phyloP scores from a whole-genome alignment of 768 basidiomycete species.

The Phaeotremella skinneri region DNA sequence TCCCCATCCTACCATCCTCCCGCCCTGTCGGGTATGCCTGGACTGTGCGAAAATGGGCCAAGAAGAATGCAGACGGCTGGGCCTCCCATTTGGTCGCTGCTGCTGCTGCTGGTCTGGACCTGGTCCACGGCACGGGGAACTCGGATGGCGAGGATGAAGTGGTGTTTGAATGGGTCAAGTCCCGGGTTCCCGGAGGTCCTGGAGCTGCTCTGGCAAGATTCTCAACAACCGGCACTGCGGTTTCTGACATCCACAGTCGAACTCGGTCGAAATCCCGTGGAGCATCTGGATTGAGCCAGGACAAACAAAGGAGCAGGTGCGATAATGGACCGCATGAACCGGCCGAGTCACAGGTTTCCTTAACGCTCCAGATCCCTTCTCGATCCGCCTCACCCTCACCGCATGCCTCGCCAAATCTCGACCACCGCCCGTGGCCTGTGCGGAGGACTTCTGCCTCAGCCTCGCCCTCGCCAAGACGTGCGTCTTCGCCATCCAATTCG shows the following conservation, averaged over 20 bases:
- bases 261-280: conserved; percentile 3
- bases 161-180: conserved; percentile 49
- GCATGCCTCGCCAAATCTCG: conserved; percentile 20
- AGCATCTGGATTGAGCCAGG: conserved; percentile 6
- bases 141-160: conserved; percentile 42
- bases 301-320: background rate
- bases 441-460: conserved; percentile 24
- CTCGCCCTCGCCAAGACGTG: conserved; percentile 19
- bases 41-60: conserved; percentile 47
- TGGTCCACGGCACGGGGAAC: conserved; percentile 18
- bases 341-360: conserved; percentile 6
- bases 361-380: conserved; percentile 15
- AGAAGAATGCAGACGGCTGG: conserved; percentile 44
- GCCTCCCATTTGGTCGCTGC: conserved; percentile 34
- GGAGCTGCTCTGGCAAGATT: background rate
- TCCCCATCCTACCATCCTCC: conserved; percentile 24
- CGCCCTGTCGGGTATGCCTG: conserved; percentile 48
- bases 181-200: background rate
- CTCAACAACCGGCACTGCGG: background rate
- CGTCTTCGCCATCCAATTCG: conserved; percentile 1
- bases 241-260: background rate
- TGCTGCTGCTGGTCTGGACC: conserved; percentile 33
- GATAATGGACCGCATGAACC: background rate
- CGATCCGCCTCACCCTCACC: conserved; percentile 11
- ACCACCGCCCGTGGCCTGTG: conserved; percentile 28